Base-by-base conservation (phyloP, 2,329 filamentous ascomycete species). In the Aspergillus glaucus region DNA sequence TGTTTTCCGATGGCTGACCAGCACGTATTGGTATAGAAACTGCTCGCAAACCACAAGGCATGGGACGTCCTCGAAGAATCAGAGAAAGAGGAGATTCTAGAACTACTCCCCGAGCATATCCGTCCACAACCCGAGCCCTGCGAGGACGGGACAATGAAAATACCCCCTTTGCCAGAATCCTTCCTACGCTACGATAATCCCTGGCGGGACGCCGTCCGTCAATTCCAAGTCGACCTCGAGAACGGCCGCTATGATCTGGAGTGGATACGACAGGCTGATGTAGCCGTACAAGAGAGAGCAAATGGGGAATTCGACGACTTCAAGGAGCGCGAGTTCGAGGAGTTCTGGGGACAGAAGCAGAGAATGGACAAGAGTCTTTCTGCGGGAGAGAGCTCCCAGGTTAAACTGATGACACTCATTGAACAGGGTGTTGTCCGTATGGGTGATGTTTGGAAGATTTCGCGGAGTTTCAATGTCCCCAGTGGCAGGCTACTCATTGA, bases 271-370 rank as follows among this genome's bases (percentile, higher is more conserved):
- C 69, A 80, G 48, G 82, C 82, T 12, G 66, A 72, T 30, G 63
- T 72, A 54, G 82, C 82, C 1, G 74, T 75, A 45, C 58, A 72
- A 45, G 71, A 78, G 51, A 72, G 81, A 9, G 70, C 69, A 1
- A 65, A 68, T 0, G 82, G 82, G 0, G 70, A 72, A 6, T 85
- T 79, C 52, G 80, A 85, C 55, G 66, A 67, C 5, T 80, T 76
- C 65, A 78, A 81, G 61, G 74, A 75, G 42, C 62, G 68, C 42
- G 75, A 81, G 50, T 75, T 75, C 12, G 78, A 84, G 60, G 62
- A 71, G 48, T 79, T 77, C 55, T 84, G 79, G 78, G 80, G 79
- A 0, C 75, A 80, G 60, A 79, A 79, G 53, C 71, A 73, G 60
- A 71, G 65, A 50, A 50, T 69, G 32, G 56, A 62, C 40, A 55